A percentile compares a stretch with the other conserved stretches of the same genome.
Evolutionary conservation across 371 early-diverging fungal species (phyloP).

Genomic region (Rhizopus delemar): DNA sequence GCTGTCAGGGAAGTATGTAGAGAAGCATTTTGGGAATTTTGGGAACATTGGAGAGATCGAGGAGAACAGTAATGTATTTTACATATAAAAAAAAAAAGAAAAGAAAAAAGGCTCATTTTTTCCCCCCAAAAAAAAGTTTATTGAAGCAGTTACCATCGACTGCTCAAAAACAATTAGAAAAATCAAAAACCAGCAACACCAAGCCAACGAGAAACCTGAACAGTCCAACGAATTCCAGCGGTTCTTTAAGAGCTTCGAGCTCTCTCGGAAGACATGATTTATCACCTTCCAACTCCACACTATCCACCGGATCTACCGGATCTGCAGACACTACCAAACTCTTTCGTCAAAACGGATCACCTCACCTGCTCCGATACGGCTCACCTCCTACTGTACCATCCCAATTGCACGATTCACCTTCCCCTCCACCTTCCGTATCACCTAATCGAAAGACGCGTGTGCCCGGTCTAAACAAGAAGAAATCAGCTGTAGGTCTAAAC

Average conservation of each 20-base stretch:
- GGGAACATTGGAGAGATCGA: conserved; percentile 46
- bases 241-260: conserved; percentile 32
- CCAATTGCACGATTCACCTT: conserved; percentile 26
- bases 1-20: conserved; percentile 42
- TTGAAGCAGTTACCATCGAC: conserved; percentile 25
- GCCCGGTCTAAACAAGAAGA: conserved; percentile 36
- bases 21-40: conserved; percentile 49
- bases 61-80: conserved; percentile 40
- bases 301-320: conserved; percentile 25
- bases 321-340: conserved; percentile 16
- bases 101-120: neutral
- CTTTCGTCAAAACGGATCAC: conserved; percentile 82
- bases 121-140: conserved; percentile 18
- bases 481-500: conserved; percentile 31
- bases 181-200: conserved; percentile 17
- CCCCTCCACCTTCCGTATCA: conserved; percentile 20
- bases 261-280: conserved; percentile 37
- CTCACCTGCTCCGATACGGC: conserved; percentile 58
- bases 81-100: neutral
- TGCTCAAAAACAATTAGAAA: conserved; percentile 41
- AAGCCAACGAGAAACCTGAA: conserved; percentile 15
- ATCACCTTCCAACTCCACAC: conserved; percentile 39
- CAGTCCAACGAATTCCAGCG: conserved; percentile 36
- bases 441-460: conserved; percentile 39
- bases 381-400: conserved; percentile 26